phyloP scores from a whole-genome alignment of 495 filamentous ascomycete species.

The Podospora pseudopauciseta region DNA sequence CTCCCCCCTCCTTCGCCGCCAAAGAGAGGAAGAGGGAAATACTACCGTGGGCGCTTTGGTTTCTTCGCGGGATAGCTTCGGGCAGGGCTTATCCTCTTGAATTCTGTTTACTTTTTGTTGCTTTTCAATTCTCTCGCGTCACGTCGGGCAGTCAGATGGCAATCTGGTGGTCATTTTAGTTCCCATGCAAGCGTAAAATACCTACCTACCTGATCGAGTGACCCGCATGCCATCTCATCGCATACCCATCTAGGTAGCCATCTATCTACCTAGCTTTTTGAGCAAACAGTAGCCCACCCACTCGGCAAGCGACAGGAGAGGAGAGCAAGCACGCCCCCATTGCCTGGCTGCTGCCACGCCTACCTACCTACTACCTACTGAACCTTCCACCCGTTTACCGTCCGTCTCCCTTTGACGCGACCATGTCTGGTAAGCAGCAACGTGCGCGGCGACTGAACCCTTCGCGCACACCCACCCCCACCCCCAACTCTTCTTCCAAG shows the following conservation, averaged over 20 bases:
- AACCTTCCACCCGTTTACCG: conserved; percentile 12
- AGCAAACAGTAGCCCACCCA: conserved; percentile 29
- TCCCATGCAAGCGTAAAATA: conserved; percentile 28
- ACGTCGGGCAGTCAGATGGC: conserved; percentile 10
- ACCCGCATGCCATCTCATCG: conserved; percentile 29
- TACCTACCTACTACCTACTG: not conserved
- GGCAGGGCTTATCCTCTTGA: conserved; percentile 7
- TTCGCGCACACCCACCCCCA: conserved; percentile 9
- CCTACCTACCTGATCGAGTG: conserved; percentile 27
- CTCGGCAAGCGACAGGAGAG: not conserved
- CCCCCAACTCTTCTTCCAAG: conserved; percentile 6
- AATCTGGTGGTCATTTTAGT: conserved; percentile 12
- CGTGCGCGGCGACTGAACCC: conserved; percentile 10
- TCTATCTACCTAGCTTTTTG: conserved; percentile 12
- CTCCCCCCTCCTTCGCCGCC: not conserved
- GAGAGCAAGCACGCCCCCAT: conserved; percentile 8
- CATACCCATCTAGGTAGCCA: conserved; percentile 15
- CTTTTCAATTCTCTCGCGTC: conserved; percentile 11
- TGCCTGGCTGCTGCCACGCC: not conserved
- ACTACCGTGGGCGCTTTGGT: conserved; percentile 6
- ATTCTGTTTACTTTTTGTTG: not conserved
- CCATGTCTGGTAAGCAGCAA: conserved; percentile 38
- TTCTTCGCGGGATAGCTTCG: conserved; percentile 15
- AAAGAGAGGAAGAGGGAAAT: conserved; percentile 6
- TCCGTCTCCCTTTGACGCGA: conserved; percentile 19